Evolutionary conservation across 2,329 filamentous ascomycete genomes (phyloP), one percentile per base, ranked within the genome.

Genomic region (Fusarium liriodendri): DNA sequence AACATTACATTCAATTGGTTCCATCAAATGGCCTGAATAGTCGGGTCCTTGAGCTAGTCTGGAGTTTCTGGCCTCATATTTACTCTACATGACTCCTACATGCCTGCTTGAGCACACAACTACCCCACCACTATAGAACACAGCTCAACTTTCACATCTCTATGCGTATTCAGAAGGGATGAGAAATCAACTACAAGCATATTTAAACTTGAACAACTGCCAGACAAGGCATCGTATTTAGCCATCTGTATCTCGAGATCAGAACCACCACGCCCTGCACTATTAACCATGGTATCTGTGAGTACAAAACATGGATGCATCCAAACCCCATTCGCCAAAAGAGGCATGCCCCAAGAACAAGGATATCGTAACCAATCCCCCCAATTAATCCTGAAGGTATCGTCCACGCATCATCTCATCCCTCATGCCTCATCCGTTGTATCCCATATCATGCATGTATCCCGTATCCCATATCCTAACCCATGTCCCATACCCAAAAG

Each of bases 251-350:
- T 52, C 55, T 58, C 55, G 25, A 52, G 54, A 64, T 58, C 59
- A 64, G 65, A 70, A 66, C 74, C 42, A 66, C 63, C 57, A 70
- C 42, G 64, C 60, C 69, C 70, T 73, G 62, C 66, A 76, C 62
- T 64, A 67, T 74, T 66, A 69, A 72, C 67, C 71, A 67, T 74
- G 64, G 35, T 66, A 77, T 75, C 66, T 70, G 63, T 58, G 71
- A 69, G 62, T 66, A 77, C 67, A 73, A 55, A 72, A 66, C 71
- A 73, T 69, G 66, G 64, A 71, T 35, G 55, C 62, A 71, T 71
- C 64, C 47, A 76, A 76, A 75, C 63, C 74, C 75, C 74, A 69
- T 77, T 75, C 73, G 76, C 76, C 76, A 69, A 69, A 69, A 60
- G 47, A 50, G 54, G 42, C 64, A 66, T 63, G 58, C 63, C 55